Evolutionary conservation across 306 rosid species (phyloP).

Genomic region (Castanea mollissima): DNA sequence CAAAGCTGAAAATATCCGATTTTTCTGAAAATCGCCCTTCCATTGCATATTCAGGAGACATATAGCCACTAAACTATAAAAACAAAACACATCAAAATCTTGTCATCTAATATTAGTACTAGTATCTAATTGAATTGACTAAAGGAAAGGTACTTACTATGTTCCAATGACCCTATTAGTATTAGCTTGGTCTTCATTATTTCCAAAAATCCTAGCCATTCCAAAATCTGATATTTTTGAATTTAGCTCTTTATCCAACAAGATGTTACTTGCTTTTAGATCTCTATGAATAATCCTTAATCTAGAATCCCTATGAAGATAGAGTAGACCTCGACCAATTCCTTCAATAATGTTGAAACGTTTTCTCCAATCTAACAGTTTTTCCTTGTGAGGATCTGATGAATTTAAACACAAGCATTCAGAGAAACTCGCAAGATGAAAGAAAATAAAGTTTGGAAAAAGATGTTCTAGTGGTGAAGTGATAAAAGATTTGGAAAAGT

Average conservation of each 20-base stretch:
- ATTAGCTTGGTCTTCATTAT: neutral
- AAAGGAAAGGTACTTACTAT: slow-evolving; percentile 8
- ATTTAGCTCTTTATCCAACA: slow-evolving; percentile 11
- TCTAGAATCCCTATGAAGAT: slow-evolving; percentile 25
- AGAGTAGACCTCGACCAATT: slow-evolving; percentile 15
- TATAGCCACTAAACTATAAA: neutral
- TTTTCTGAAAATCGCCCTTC: neutral
- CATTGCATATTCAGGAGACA: slow-evolving; percentile 8
- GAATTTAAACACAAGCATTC: neutral
- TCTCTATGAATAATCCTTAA: slow-evolving; percentile 21
- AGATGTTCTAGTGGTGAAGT: too few relatives aligned
- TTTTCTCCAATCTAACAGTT: slow-evolving; percentile 20
- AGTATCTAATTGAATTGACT: neutral
- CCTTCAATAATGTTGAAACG: slow-evolving; percentile 24
- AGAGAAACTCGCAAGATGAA: neutral
- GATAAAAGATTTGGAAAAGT: neutral
- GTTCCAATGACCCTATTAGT: slow-evolving; percentile 32
- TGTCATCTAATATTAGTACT: neutral
- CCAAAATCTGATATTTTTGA: slow-evolving; percentile 33
- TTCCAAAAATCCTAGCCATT: slow-evolving; percentile 16
- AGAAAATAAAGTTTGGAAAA: too few relatives aligned
- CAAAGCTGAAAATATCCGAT: slow-evolving; percentile 7
- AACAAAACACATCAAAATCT: neutral
- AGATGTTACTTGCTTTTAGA: slow-evolving; percentile 17
- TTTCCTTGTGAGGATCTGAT: slow-evolving; percentile 23